Percentiles rank a stretch among this genome's conserved stretches.
Evolutionary conservation across 352 stramenopile species (phyloP).

Genomic region (Phytophthora sp.): DNA sequence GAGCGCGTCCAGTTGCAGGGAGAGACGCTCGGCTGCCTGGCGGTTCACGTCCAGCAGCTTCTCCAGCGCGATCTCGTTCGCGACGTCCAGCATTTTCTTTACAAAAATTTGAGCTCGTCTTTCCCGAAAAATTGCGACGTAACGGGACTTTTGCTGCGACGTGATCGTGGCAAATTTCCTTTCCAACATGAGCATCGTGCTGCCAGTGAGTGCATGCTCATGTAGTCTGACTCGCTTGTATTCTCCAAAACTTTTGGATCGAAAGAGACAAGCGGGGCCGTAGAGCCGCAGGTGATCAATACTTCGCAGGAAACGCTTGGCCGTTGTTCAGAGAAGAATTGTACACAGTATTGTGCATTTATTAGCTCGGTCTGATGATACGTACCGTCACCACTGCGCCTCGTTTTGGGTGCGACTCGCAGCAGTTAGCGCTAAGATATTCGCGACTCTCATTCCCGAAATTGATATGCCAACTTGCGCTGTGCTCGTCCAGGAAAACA

Average conservation of each 20-base stretch:
- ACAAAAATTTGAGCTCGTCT: constrained; percentile 7
- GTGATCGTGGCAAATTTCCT: background rate
- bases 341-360: too few species aligned
- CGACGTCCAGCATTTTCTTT: constrained; percentile 20
- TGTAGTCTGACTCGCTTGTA: background rate
- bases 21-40: too few species aligned
- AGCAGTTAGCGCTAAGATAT: too few species aligned
- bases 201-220: background rate
- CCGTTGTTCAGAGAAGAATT: too few species aligned
- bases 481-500: too few species aligned
- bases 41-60: too few species aligned
- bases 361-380: too few species aligned
- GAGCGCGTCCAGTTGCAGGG: constrained; percentile 25
- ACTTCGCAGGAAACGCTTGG: constrained; percentile 7
- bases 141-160: constrained; percentile 12
- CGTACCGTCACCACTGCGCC: too few species aligned
- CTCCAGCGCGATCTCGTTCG: constrained; percentile 25
- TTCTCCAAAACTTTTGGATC: background rate
- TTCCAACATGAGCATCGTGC: too few species aligned
- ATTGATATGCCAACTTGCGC: too few species aligned
- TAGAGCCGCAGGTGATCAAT: background rate
- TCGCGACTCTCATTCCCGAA: too few species aligned
- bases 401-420: too few species aligned
- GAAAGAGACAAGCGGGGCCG: constrained; percentile 2
- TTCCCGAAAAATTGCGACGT: constrained; percentile 13